phyloP scores from a whole-genome alignment of 805 yeast genomes.

The Candida cerambycidarum region DNA sequence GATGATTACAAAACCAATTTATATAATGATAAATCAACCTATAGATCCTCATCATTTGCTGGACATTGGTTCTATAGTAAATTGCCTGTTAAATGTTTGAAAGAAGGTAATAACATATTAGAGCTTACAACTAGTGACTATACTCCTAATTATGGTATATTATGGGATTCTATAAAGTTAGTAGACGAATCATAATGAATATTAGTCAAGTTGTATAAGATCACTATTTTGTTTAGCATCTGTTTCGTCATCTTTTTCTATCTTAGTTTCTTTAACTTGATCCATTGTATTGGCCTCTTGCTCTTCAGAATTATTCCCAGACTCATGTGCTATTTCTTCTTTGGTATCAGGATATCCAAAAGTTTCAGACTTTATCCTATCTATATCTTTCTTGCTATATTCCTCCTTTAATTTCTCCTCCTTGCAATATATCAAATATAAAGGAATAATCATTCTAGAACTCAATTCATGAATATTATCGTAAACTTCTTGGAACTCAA shows the following conservation, averaged over 20 bases:
- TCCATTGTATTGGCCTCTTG: background rate
- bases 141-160: conserved; percentile 9
- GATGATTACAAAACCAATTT: conserved; percentile 9
- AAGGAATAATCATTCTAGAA: background rate
- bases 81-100: conserved; percentile 5
- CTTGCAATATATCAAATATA: conserved; percentile 12
- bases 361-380: background rate
- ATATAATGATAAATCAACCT: conserved; percentile 12
- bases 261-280: background rate
- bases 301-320: background rate
- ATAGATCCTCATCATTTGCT: conserved; percentile 13
- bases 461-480: conserved; percentile 3
- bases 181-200: background rate
- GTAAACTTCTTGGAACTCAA: conserved; percentile 8
- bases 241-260: background rate
- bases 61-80: conserved; percentile 13
- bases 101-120: conserved; percentile 8
- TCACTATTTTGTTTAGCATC: background rate
- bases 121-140: conserved; percentile 8
- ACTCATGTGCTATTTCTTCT: too few relatives aligned
- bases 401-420: conserved; percentile 6
- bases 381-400: background rate
- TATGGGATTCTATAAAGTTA: conserved; percentile 12
- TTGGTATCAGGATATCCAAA: background rate
- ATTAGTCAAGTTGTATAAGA: background rate